Percentiles rank a stretch among this genome's conserved stretches.
Conservation (phyloP, 352 stramenopile genomes). For the Globisporangium radiosum region DNA sequence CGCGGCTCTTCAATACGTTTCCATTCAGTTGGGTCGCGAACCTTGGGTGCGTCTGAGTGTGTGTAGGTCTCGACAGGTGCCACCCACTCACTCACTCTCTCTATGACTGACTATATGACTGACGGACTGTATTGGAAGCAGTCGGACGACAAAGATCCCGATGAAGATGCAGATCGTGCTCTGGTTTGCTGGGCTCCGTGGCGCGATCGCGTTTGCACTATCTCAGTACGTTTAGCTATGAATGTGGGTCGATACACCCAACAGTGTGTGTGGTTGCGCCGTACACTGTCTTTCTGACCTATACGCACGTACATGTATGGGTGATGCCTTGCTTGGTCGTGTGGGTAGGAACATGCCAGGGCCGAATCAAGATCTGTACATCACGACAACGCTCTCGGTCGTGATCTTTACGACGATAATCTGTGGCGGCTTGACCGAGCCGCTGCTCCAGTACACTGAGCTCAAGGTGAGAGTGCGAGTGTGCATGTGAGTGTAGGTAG, state of each 20-base stretch:
- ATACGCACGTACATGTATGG: too few species aligned
- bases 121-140: conserved; percentile 7
- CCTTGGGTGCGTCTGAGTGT: conserved; percentile 26
- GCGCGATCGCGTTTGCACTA: conserved; percentile 80
- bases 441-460: conserved; percentile 76
- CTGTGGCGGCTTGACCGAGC: conserved; percentile 89
- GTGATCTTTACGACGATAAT: conserved; percentile 97
- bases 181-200: conserved; percentile 90
- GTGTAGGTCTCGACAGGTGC: not conserved
- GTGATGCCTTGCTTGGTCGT: not conserved
- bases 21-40: conserved; percentile 73
- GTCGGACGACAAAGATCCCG: conserved; percentile 56
- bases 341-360: conserved; percentile 88
- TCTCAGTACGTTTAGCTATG: conserved; percentile 42
- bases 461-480: conserved; percentile 37
- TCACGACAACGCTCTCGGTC: conserved; percentile 74
- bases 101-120: not conserved
- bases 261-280: not conserved
- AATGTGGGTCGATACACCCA: too few species aligned
- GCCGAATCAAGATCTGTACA: conserved; percentile 86
- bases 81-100: not conserved
- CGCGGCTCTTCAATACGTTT: conserved; percentile 93
- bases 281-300: too few species aligned
- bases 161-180: conserved; percentile 90
- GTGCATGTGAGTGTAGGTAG: not conserved